phyloP scores from a whole-genome alignment of 2,329 filamentous ascomycete species.

The Periconia sp. region DNA sequence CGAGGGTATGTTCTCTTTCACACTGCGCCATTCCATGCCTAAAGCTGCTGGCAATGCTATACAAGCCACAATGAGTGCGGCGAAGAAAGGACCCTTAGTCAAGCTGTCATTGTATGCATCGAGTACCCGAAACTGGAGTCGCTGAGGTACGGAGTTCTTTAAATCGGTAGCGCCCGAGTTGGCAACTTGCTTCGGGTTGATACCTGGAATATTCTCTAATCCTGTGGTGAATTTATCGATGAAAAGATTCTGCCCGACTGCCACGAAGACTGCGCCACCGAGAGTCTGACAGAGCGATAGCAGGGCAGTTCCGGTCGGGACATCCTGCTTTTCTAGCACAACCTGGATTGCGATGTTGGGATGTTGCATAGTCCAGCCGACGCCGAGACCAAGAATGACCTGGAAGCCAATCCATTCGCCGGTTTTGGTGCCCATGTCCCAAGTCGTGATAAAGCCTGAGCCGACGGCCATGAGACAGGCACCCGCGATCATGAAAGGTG shows the following conservation, averaged over 20 bases:
- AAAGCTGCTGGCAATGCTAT: conserved; percentile 61
- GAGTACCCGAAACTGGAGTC: conserved; percentile 20
- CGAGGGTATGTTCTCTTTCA: conserved; percentile 56
- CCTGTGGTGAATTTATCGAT: conserved; percentile 50
- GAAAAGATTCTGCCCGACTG: conserved; percentile 55
- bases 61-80: conserved; percentile 62
- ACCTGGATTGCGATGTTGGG: conserved; percentile 53
- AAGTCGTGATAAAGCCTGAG: conserved; percentile 53
- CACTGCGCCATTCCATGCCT: conserved; percentile 68
- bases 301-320: conserved; percentile 52
- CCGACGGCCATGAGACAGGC: conserved; percentile 50
- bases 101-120: conserved; percentile 38
- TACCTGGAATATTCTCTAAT: conserved; percentile 39
- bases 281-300: conserved; percentile 54
- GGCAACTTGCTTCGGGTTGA: conserved; percentile 49
- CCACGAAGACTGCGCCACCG: conserved; percentile 54
- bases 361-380: conserved; percentile 54
- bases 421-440: conserved; percentile 37
- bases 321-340: conserved; percentile 46
- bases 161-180: conserved; percentile 63
- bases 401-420: conserved; percentile 42
- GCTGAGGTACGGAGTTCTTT: conserved; percentile 38
- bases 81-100: conserved; percentile 58
- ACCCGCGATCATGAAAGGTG: conserved; percentile 53
- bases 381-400: conserved; percentile 41